These are phyloP conservation scores for Botrytis sinoallii DNA, from an alignment of 2,329 filamentous ascomycete genomes.

Conservation along the genomic window DNA sequence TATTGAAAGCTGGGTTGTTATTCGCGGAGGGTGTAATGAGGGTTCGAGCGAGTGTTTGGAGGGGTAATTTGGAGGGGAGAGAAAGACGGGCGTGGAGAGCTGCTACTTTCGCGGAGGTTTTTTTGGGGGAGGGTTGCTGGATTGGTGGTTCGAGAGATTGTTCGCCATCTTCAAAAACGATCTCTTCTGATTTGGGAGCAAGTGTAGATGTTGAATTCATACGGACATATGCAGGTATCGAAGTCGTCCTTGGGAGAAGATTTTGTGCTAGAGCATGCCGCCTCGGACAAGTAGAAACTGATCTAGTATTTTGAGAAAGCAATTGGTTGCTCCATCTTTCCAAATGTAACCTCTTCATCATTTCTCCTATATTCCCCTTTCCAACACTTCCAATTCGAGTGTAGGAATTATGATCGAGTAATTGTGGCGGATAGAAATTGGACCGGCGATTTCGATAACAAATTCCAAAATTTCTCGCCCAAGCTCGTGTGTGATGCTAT, in stretches of 20 bases:
- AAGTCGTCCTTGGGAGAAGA: constrained; percentile 45
- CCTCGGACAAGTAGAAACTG: constrained; percentile 43
- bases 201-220: constrained; percentile 26
- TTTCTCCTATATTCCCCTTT: constrained; percentile 21
- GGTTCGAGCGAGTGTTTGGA: constrained; percentile 80
- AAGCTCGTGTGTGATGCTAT: constrained; percentile 19
- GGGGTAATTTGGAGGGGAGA: constrained; percentile 75
- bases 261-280: constrained; percentile 49
- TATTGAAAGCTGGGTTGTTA: constrained; percentile 78
- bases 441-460: constrained; percentile 14
- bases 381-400: constrained; percentile 15
- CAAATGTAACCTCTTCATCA: constrained; percentile 61
- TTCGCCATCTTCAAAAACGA: constrained; percentile 33
- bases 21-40: constrained; percentile 87
- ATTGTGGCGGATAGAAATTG: constrained; percentile 4
- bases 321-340: constrained; percentile 59
- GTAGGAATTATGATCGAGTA: neutral
- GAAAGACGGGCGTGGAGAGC: constrained; percentile 87
- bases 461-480: constrained; percentile 21
- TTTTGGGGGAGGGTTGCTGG: neutral
- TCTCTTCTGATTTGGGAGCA: constrained; percentile 22
- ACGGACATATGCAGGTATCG: constrained; percentile 41
- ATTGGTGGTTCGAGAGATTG: neutral
- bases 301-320: constrained; percentile 45
- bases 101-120: constrained; percentile 78